Conservation (phyloP, 2,329 filamentous ascomycete species). For the Neoascochyta sp. region DNA sequence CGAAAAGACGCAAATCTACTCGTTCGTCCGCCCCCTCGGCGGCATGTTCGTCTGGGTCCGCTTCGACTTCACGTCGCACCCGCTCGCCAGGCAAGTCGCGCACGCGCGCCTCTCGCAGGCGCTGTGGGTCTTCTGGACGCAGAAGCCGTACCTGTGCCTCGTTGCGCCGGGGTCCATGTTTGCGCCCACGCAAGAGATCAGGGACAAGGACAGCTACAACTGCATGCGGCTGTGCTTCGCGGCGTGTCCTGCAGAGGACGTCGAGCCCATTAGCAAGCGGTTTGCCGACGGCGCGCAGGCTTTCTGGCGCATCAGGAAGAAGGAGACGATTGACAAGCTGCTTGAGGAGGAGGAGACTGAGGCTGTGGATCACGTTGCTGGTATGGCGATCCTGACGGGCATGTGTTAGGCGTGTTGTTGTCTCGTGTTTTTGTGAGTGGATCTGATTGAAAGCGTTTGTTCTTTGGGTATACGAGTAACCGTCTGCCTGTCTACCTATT, state of each 20-base stretch:
- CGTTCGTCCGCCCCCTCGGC: constrained; percentile 74
- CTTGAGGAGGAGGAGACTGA: constrained; percentile 39
- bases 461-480: too few species aligned
- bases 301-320: constrained; percentile 74
- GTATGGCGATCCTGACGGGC: constrained; percentile 29
- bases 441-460: too few species aligned
- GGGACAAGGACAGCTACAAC: constrained; percentile 59
- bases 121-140: constrained; percentile 68
- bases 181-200: constrained; percentile 60
- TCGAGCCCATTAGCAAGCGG: constrained; percentile 59
- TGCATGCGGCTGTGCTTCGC: constrained; percentile 82
- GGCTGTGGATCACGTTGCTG: constrained; percentile 14
- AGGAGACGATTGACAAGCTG: constrained; percentile 62
- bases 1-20: constrained; percentile 68
- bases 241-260: constrained; percentile 68
- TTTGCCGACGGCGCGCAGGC: constrained; percentile 65
- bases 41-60: constrained; percentile 92
- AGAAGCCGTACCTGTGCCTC: constrained; percentile 66
- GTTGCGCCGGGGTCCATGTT: constrained; percentile 72
- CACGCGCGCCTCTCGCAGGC: constrained; percentile 59
- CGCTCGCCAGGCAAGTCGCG: constrained; percentile 57
- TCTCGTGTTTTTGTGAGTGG: too few species aligned
- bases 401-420: constrained; percentile 21
- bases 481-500: too few species aligned
- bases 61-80: constrained; percentile 68